phyloP scores from a whole-genome alignment of 768 basidiomycete species.

The Hericium rajendrae region DNA sequence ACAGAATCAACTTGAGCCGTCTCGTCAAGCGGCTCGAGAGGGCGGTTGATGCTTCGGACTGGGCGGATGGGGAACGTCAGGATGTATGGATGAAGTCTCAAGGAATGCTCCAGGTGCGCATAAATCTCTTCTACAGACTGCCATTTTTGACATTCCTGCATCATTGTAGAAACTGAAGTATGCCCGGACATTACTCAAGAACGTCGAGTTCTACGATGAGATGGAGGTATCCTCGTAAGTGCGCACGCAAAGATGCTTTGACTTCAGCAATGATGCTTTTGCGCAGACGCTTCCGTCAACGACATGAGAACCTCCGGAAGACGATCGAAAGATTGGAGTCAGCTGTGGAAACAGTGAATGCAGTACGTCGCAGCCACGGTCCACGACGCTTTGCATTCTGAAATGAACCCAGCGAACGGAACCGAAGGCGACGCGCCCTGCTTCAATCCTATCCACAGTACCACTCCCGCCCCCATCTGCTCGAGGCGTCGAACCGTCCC shows the following conservation, averaged over 20 bases:
- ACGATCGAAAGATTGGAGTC: slow-evolving; percentile 49
- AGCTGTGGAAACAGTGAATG: slow-evolving; percentile 40
- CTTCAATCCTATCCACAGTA: slow-evolving; percentile 44
- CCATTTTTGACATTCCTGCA: background rate
- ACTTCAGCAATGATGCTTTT: background rate
- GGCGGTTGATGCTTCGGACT: slow-evolving; percentile 29
- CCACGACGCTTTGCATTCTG: background rate
- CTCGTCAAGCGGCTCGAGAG: slow-evolving; percentile 55
- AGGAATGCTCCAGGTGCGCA: slow-evolving; percentile 44
- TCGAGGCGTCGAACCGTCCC: slow-evolving; percentile 3
- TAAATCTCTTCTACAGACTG: background rate
- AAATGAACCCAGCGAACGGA: slow-evolving; percentile 28
- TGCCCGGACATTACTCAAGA: slow-evolving; percentile 3
- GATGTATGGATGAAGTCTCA: slow-evolving; percentile 48
- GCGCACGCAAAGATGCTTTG: background rate
- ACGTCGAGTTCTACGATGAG: slow-evolving; percentile 5
- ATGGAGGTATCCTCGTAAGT: slow-evolving; percentile 3
- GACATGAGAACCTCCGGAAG: slow-evolving; percentile 35
- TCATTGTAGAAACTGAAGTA: slow-evolving; percentile 8
- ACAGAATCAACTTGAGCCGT: slow-evolving; percentile 59
- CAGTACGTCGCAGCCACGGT: slow-evolving; percentile 28
- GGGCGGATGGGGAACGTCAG: slow-evolving; percentile 28
- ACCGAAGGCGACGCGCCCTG: slow-evolving; percentile 30
- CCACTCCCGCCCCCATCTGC: slow-evolving; percentile 30
- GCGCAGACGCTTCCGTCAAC: slow-evolving; percentile 31